Evolutionary conservation across 2,329 filamentous ascomycete genomes (phyloP), one percentile per base, ranked within the genome.

Genomic region (Fusarium subtropicale): DNA sequence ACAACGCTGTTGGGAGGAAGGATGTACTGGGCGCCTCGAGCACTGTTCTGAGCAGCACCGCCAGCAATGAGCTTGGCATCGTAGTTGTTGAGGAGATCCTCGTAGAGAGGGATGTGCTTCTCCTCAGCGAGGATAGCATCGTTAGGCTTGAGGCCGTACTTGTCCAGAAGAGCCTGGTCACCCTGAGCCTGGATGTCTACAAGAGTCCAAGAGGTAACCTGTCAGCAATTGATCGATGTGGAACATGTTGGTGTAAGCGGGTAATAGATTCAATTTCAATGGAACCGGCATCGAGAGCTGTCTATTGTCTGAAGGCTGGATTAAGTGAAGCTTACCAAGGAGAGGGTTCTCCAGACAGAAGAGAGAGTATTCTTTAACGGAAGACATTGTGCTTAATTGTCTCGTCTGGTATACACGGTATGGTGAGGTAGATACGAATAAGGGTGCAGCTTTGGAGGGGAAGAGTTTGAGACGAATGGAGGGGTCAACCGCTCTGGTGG

Each of bases 311-410:
- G 39, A 39, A 52, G 48, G 15, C 24, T 28, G n/a, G 11, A 38
- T 22, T 20, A n/a, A 33, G n/a, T 11, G 38, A 38, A 38, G 71
- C 87, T 74, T 84, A 94, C 92, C 95, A 76, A 99, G 92, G 76
- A 99, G 90, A 81, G 96, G 96, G 83, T 99, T 99, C 91, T 97
- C 96, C 77, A 99, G 84, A 83, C 92, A 96, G 78, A 98, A 87
- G 77, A 99, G 91, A 81, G 92, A 87, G 85, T 91, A 98, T 82
- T 94, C 91, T 83, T 94, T 91, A 75, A 82, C 79, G 74, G 90
- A 81, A 78, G 92, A 86, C 93, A 97, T 97, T 71, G 77, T 84
- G 76, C 69, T 76, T 22, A 66, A 66, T 69, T 73, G 66, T 69
- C 48, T 66, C 57, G 61, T 48, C 33, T 65, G 55, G 47, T 33